phyloP scores from a whole-genome alignment of 768 basidiomycete genomes.

The Boletus pseudopeckii region DNA sequence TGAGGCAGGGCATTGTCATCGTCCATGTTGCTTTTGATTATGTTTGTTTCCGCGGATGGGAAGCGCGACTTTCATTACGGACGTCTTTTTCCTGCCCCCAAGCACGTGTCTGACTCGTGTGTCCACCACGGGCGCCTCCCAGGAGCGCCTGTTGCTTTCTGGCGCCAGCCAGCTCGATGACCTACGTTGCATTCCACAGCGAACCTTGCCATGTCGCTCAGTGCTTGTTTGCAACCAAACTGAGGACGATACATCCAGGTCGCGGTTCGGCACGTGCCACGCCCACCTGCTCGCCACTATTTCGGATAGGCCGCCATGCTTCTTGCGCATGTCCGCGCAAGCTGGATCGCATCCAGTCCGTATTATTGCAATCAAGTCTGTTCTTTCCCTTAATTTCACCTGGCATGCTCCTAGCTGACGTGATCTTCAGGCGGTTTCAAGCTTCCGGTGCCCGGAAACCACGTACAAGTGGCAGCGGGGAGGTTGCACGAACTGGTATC shows the following conservation, averaged over 20 bases:
- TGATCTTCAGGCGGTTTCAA: conserved; percentile 20
- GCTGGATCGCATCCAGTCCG: conserved; percentile 15
- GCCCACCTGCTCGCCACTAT: background rate
- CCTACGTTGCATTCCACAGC: background rate
- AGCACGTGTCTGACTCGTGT: conserved; percentile 16
- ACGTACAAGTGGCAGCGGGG: conserved; percentile 23
- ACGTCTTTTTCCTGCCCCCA: conserved; percentile 12
- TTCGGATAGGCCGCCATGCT: conserved; percentile 20
- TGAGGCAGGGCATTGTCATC: background rate
- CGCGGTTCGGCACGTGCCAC: conserved; percentile 14
- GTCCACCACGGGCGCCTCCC: background rate
- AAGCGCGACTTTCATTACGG: background rate
- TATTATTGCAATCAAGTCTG: conserved; percentile 11
- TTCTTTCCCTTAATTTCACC: conserved; percentile 24
- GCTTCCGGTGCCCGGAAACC: conserved; percentile 24
- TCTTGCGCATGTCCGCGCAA: conserved; percentile 24
- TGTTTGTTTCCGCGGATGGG: conserved; percentile 6
- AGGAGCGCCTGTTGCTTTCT: background rate
- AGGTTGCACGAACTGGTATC: conserved; percentile 13
- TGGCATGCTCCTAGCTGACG: conserved; percentile 21
- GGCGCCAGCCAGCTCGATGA: background rate
- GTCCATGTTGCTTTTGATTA: background rate
- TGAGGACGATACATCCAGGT: background rate
- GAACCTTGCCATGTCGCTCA: background rate
- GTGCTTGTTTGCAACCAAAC: background rate